Conservation (phyloP, 805 yeast species). For the Hanseniaspora singularis region DNA sequence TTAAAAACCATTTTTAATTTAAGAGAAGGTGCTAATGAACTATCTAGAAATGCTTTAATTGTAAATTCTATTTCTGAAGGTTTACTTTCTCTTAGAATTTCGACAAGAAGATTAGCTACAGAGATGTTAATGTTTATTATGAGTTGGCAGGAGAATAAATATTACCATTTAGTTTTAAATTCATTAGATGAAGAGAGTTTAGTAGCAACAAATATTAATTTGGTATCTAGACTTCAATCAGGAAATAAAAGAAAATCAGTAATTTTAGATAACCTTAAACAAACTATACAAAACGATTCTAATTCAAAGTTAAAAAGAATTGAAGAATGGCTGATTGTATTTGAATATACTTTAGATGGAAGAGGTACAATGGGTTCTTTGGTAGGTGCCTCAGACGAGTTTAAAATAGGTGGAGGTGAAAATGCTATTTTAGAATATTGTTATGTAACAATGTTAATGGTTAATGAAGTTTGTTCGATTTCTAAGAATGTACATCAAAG, state of each 20-base stretch:
- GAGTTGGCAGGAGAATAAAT: conserved; percentile 34
- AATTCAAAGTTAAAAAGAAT: conserved; percentile 36
- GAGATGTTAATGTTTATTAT: conserved; percentile 56
- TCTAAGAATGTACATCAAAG: conserved; percentile 26
- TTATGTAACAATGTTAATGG: conserved; percentile 25
- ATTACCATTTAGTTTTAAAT: conserved; percentile 34
- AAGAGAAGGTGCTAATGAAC: conserved; percentile 49
- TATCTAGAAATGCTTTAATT: conserved; percentile 34
- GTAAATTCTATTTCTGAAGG: conserved; percentile 59
- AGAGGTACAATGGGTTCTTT: conserved; percentile 80
- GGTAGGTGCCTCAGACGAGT: conserved; percentile 86
- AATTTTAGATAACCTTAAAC: conserved; percentile 9
- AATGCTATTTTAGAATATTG: conserved; percentile 31
- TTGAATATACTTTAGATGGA: conserved; percentile 63
- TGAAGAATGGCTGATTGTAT: conserved; percentile 58
- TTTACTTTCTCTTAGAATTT: conserved; percentile 57
- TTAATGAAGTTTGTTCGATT: conserved; percentile 25
- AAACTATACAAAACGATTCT: conserved; percentile 15
- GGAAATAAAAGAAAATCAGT: conserved; percentile 15
- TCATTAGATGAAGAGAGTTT: conserved; percentile 30
- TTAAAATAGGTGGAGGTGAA: conserved; percentile 35
- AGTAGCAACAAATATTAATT: conserved; percentile 19
- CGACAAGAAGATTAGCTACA: conserved; percentile 68
- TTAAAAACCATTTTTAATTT: conserved; percentile 61
- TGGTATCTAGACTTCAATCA: conserved; percentile 20